Conservation (phyloP, 257 asterid genomes). For the Verbascum thapsus region DNA sequence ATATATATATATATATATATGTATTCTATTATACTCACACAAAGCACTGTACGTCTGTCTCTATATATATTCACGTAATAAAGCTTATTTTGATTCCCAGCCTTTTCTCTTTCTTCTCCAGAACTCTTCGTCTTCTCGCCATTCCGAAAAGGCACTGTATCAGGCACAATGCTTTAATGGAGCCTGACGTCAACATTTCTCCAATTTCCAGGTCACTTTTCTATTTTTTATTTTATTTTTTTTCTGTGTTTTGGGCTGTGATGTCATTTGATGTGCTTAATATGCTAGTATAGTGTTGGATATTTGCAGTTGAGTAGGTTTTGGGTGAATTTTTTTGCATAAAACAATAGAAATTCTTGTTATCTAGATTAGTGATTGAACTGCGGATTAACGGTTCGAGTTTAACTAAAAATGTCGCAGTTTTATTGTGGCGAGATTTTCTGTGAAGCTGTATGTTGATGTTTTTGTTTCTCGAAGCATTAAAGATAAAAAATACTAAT, state of each 20-base stretch:
- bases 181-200: constrained; percentile 32
- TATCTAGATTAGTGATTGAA: background rate
- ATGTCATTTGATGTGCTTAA: background rate
- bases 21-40: background rate
- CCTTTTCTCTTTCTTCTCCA: constrained; percentile 28
- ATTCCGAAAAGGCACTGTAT: constrained; percentile 9
- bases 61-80: constrained; percentile 3
- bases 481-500: background rate
- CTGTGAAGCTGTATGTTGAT: background rate
- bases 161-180: constrained; percentile 16
- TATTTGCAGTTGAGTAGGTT: background rate
- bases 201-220: constrained; percentile 29
- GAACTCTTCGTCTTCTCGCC: constrained; percentile 29
- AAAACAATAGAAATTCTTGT: background rate
- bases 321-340: background rate
- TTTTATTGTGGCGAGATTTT: background rate
- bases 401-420: background rate
- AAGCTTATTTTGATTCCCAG: constrained; percentile 21
- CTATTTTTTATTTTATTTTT: background rate
- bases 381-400: background rate
- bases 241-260: background rate
- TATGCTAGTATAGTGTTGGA: background rate
- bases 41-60: constrained; percentile 6
- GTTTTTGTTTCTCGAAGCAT: background rate
- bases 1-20: constrained; percentile 1